A percentile compares a stretch with the other conserved stretches of the same genome.
phyloP scores from a whole-genome alignment of 257 asterid species.

The Jacaranda mimosifolia region DNA sequence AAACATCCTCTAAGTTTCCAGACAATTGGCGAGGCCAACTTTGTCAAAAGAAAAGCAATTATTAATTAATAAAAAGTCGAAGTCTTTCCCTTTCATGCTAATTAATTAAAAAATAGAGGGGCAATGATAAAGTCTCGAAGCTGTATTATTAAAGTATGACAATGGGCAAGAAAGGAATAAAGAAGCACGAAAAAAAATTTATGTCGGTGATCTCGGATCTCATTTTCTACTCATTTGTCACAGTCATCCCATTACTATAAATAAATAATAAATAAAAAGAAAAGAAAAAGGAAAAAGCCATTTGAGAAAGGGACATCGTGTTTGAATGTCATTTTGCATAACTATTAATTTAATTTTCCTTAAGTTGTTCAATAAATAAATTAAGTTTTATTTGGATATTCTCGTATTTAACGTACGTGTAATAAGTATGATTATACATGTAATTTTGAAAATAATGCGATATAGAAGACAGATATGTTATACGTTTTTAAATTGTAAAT shows the following conservation, averaged over 20 bases:
- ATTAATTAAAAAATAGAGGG: not conserved
- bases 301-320: conserved; percentile 12
- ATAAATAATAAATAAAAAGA: not conserved
- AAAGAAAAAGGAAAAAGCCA: not conserved
- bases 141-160: conserved; percentile 37
- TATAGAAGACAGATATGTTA: too few species aligned
- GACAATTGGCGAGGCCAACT: not conserved
- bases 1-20: conserved; percentile 5
- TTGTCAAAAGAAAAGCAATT: not conserved
- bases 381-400: too few species aligned
- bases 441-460: too few species aligned
- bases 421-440: too few species aligned
- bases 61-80: not conserved
- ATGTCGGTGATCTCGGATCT: conserved; percentile 46
- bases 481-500: too few species aligned
- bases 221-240: conserved; percentile 26
- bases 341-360: not conserved
- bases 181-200: conserved; percentile 10
- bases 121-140: conserved; percentile 13
- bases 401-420: too few species aligned
- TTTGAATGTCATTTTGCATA: not conserved
- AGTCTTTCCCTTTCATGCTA: conserved; percentile 5
- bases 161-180: conserved; percentile 47
- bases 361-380: too few species aligned
- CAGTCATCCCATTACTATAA: not conserved